phyloP scores from a whole-genome alignment of 2,329 filamentous ascomycete species.

The Fusarium globosum region DNA sequence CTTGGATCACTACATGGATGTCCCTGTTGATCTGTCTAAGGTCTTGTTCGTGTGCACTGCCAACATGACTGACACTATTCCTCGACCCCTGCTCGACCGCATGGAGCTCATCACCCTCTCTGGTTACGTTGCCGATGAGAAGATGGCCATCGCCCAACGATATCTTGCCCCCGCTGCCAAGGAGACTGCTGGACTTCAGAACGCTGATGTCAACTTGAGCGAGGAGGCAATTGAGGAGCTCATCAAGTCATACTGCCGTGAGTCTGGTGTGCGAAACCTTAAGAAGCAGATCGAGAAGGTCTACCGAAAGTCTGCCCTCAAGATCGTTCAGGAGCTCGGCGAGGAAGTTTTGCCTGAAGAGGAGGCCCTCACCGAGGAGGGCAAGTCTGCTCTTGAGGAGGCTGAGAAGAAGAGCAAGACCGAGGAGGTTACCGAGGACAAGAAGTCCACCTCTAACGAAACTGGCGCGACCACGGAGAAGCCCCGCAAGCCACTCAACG shows the following conservation, averaged over 20 bases:
- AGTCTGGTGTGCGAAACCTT: slow-evolving; percentile 95
- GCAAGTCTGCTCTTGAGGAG: slow-evolving; percentile 80
- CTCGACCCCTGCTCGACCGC: slow-evolving; percentile 89
- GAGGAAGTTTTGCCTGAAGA: slow-evolving; percentile 85
- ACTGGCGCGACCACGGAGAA: slow-evolving; percentile 63
- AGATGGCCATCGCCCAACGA: slow-evolving; percentile 96
- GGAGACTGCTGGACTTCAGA: slow-evolving; percentile 88
- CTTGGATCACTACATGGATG: slow-evolving; percentile 98
- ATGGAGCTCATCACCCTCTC: slow-evolving; percentile 99
- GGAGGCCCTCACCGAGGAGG: slow-evolving; percentile 85
- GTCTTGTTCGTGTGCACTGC: slow-evolving; percentile 98
- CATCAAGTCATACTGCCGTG: slow-evolving; percentile 98
- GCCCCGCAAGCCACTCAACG: slow-evolving; percentile 80
- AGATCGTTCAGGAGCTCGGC: slow-evolving; percentile 94
- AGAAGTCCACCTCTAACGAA: slow-evolving; percentile 49
- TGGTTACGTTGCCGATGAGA: slow-evolving; percentile 97
- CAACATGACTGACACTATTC: slow-evolving; percentile 99
- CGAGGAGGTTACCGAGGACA: slow-evolving; percentile 62
- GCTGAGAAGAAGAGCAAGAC: slow-evolving; percentile 78
- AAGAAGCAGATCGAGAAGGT: slow-evolving; percentile 99
- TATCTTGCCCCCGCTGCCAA: slow-evolving; percentile 96
- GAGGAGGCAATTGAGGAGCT: slow-evolving; percentile 93
- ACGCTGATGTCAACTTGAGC: slow-evolving; percentile 88
- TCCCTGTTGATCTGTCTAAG: slow-evolving; percentile 96
- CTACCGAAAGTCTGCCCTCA: slow-evolving; percentile 95